Evolutionary conservation across 2,329 filamentous ascomycete genomes (phyloP).

Genomic region (Paecilomyces formosus): DNA sequence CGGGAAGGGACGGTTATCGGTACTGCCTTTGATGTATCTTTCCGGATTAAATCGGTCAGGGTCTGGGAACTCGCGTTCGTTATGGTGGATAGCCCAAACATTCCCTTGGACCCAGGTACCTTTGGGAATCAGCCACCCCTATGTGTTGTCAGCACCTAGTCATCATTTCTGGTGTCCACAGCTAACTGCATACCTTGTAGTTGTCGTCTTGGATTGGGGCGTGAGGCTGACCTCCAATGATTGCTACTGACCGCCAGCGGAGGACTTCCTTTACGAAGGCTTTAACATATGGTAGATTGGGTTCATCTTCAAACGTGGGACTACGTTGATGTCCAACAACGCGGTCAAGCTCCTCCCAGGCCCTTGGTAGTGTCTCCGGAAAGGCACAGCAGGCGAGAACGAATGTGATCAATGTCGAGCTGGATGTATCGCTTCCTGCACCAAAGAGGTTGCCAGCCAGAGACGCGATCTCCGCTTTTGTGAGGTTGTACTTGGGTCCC

Average conservation of each 20-base stretch:
- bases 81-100: slow-evolving; percentile 19
- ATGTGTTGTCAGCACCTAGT: slow-evolving; percentile 5
- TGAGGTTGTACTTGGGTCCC: slow-evolving; percentile 39
- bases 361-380: slow-evolving; percentile 14
- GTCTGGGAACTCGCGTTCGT: slow-evolving; percentile 38
- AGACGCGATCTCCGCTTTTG: slow-evolving; percentile 38
- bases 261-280: slow-evolving; percentile 23
- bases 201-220: slow-evolving; percentile 15
- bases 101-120: slow-evolving; percentile 15
- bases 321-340: slow-evolving; percentile 24
- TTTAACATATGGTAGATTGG: slow-evolving; percentile 20
- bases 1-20: slow-evolving; percentile 40
- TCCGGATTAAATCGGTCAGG: slow-evolving; percentile 24
- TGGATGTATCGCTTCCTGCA: slow-evolving; percentile 21
- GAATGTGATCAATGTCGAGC: slow-evolving; percentile 21
- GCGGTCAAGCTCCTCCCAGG: slow-evolving; percentile 26
- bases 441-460: slow-evolving; percentile 38
- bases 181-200: slow-evolving; percentile 10
- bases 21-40: slow-evolving; percentile 32
- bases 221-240: slow-evolving; percentile 18
- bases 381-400: slow-evolving; percentile 21
- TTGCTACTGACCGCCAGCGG: slow-evolving; percentile 19
- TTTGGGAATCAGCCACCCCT: slow-evolving; percentile 12
- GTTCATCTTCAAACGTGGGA: slow-evolving; percentile 23
- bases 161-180: too few relatives aligned